phyloP scores from a whole-genome alignment of 1,139 yeast species.

The Candida albicans region DNA sequence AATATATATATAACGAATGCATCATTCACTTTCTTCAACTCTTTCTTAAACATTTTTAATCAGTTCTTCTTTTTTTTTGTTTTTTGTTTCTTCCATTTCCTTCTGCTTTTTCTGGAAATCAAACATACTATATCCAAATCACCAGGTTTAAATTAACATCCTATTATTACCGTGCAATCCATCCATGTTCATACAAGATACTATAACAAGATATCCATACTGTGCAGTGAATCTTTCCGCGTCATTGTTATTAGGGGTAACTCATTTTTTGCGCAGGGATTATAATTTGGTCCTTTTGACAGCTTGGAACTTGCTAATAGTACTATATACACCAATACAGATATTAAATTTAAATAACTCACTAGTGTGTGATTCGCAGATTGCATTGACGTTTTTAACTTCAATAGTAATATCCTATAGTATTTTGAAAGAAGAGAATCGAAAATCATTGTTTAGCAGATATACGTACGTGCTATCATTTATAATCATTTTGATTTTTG shows the following conservation, averaged over 20 bases:
- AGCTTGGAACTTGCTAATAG: slow-evolving; percentile 11
- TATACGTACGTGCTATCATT: slow-evolving; percentile 5
- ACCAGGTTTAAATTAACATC: neutral
- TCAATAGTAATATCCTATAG: slow-evolving; percentile 3
- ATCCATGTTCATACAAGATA: neutral
- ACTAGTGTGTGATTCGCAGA: neutral
- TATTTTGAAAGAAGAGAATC: slow-evolving; percentile 1
- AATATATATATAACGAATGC: neutral
- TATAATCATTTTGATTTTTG: slow-evolving; percentile 2
- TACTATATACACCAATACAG: slow-evolving; percentile 1
- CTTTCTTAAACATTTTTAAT: neutral
- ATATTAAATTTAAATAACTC: neutral
- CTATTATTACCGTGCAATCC: neutral
- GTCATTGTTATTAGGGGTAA: slow-evolving; percentile 6
- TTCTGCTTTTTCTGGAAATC: neutral
- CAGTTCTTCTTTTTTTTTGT: neutral
- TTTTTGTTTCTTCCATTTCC: neutral
- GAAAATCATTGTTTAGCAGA: slow-evolving; percentile 1
- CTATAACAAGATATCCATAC: slow-evolving; percentile 8
- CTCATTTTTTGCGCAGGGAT: slow-evolving; percentile 1
- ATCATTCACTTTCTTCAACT: neutral
- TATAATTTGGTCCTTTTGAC: slow-evolving; percentile 4
- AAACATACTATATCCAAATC: neutral
- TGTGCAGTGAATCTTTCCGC: slow-evolving; percentile 7
- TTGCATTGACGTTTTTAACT: slow-evolving; percentile 2